Base-by-base conservation (phyloP, 305 asterid genomes). In the Solanum hybrid region DNA sequence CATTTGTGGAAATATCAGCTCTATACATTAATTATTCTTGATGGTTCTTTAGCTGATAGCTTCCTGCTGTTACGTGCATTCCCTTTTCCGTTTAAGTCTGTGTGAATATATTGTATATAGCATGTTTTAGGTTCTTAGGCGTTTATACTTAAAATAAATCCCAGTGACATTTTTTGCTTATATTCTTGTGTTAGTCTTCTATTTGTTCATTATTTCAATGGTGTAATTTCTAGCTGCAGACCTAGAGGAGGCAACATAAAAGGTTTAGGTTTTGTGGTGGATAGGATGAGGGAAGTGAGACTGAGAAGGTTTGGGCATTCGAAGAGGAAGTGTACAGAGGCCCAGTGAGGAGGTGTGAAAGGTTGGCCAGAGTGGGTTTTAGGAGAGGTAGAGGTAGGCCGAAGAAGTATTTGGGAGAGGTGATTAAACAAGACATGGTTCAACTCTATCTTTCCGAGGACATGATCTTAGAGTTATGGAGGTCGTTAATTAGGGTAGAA, bases 81-180 rank as follows among this genome's bases (percentile, higher is more conserved):
- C 75, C 20, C 72, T 11, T 11, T 56, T 56, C 42, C 32, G 1
- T n/a, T 56, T 32, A 85, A 31, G 38, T 56, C 87, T 84, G 22
- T 51, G 46, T 85, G 76, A 56, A 85, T 56, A 22, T 22, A 85
- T 64, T 56, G 32, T 56, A 56, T 56, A 32, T 31, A 31, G 32
- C 16, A 60, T 85, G 51, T 85, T 85, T 85, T 85, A 22, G 88
- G 76, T 75, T 85, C 78, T 85, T 60, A 34, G 88, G 88, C 56
- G 2, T 85, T 60, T 60, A 6, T 78, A 22, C 46, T 77, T 35
- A 3, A 35, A 78, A 35, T 22, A 35, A 78, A 78, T 77, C 56
- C 77, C 38, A 60, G 51, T 56, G 77, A 34, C 56, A 60, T 32
- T 22, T 85, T 32, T 27, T 85, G 56, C 88, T 85, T 66, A 85